Conservation (phyloP, 2,329 filamentous ascomycete species). For the Ascochyta fabae region DNA sequence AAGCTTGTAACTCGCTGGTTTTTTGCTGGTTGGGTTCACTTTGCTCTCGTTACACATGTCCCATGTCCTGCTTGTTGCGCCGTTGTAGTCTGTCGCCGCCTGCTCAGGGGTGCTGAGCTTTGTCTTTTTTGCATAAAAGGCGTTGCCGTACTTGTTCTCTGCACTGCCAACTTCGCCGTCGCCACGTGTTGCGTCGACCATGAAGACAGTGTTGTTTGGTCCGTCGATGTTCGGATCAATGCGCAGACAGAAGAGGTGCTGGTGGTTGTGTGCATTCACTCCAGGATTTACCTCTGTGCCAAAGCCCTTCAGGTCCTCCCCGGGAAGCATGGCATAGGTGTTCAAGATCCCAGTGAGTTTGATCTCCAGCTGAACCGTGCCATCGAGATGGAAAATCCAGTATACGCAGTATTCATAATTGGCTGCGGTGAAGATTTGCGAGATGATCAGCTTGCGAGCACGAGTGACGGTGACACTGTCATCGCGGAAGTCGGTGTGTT, state of each 20-base stretch:
- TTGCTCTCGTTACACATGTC: slow-evolving; percentile 86
- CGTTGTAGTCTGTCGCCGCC: slow-evolving; percentile 80
- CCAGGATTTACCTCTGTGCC: slow-evolving; percentile 90
- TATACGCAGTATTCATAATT: slow-evolving; percentile 93
- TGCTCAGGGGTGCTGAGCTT: slow-evolving; percentile 74
- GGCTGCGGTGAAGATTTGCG: slow-evolving; percentile 91
- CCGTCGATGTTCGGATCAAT: slow-evolving; percentile 89
- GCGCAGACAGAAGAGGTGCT: slow-evolving; percentile 91
- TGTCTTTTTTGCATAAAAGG: slow-evolving; percentile 84
- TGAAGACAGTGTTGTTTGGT: slow-evolving; percentile 81
- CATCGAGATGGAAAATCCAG: slow-evolving; percentile 93
- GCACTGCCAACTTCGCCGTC: slow-evolving; percentile 77
- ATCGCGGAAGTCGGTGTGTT: slow-evolving; percentile 92
- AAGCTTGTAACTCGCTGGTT: slow-evolving; percentile 86
- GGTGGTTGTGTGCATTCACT: slow-evolving; percentile 94
- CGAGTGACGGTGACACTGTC: slow-evolving; percentile 86
- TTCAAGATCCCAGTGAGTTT: slow-evolving; percentile 90
- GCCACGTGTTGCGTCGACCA: slow-evolving; percentile 75
- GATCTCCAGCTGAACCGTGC: slow-evolving; percentile 89
- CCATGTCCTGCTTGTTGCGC: slow-evolving; percentile 81
- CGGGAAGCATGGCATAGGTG: slow-evolving; percentile 81
- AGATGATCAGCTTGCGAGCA: slow-evolving; percentile 83
- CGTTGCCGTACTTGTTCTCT: slow-evolving; percentile 89
- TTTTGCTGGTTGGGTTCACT: slow-evolving; percentile 84
- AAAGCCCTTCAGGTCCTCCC: slow-evolving; percentile 84